Evolutionary conservation across 805 yeast genomes (phyloP).

Genomic region (Candida orba): DNA sequence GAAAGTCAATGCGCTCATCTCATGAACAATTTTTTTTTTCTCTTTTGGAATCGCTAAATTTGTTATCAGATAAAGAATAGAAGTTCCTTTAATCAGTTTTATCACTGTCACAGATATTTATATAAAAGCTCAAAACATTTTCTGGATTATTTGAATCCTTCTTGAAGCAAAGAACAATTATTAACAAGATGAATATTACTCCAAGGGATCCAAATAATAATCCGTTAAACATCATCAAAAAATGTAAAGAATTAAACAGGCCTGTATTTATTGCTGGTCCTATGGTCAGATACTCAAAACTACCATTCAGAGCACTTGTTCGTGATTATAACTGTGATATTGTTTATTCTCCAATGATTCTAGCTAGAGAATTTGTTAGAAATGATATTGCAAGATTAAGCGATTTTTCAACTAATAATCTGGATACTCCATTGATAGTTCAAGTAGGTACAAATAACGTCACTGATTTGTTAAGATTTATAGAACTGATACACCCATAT

Average conservation of each 20-base stretch:
- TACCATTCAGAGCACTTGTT: conserved; percentile 81
- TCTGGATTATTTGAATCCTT: no score
- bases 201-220: conserved; percentile 38
- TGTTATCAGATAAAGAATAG: no score
- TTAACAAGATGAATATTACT: not conserved
- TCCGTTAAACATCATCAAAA: conserved; percentile 44
- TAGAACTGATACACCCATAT: conserved; percentile 82
- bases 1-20: not conserved
- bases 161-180: not conserved
- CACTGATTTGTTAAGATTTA: conserved; percentile 72
- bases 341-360: conserved; percentile 92
- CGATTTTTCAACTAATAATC: conserved; percentile 75
- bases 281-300: conserved; percentile 93
- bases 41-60: no score
- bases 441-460: conserved; percentile 90
- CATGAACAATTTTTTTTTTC: no score
- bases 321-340: conserved; percentile 71
- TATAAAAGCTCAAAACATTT: no score
- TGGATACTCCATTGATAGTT: conserved; percentile 68
- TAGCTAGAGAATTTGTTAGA: conserved; percentile 91
- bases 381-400: conserved; percentile 71
- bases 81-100: no score
- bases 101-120: no score
- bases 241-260: conserved; percentile 39
- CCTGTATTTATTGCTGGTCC: conserved; percentile 80